Percentiles rank a stretch among this genome's conserved stretches.
Evolutionary conservation across 1,284 basidiomycete genomes (phyloP).

Genomic region (Athelia sp.): DNA sequence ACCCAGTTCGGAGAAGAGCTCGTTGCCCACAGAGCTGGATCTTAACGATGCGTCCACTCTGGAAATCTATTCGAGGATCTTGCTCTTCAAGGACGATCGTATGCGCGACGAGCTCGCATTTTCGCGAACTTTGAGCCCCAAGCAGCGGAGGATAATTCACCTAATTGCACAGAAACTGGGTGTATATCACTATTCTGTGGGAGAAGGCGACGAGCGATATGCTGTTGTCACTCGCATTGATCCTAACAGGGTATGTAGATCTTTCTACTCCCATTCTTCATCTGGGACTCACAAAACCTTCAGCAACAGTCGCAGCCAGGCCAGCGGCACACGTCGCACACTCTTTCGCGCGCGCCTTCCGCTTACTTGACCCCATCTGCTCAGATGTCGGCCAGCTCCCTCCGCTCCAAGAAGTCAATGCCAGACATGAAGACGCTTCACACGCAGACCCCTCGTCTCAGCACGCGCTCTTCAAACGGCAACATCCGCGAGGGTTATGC

Average conservation of each 20-base stretch:
- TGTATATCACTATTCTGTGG: conserved; percentile 91
- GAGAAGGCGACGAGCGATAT: conserved; percentile 88
- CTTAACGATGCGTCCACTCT: conserved; percentile 94
- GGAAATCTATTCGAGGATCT: conserved; percentile 95
- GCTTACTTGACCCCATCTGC: conserved; percentile 59
- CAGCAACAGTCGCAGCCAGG: conserved; percentile 22
- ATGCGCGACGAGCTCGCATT: conserved; percentile 98
- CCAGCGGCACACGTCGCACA: conserved; percentile 52
- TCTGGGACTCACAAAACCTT: conserved; percentile 9
- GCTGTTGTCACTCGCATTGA: conserved; percentile 90
- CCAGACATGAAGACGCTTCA: conserved; percentile 86
- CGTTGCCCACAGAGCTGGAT: conserved; percentile 71
- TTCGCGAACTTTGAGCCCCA: conserved; percentile 78
- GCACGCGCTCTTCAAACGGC: conserved; percentile 80
- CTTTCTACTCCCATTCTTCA: conserved; percentile 11
- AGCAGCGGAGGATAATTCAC: conserved; percentile 91
- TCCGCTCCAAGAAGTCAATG: conserved; percentile 95
- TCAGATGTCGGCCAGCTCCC: conserved; percentile 44
- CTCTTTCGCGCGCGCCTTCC: conserved; percentile 70
- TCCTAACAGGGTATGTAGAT: conserved; percentile 60
- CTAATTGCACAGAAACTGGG: conserved; percentile 94
- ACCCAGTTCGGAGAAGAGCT: conserved; percentile 54
- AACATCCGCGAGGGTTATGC: conserved; percentile 90
- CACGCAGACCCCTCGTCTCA: conserved; percentile 74
- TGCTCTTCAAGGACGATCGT: conserved; percentile 96